Conservation (phyloP, 2,329 filamentous ascomycete species). For the Ceratocystis cubensis region DNA sequence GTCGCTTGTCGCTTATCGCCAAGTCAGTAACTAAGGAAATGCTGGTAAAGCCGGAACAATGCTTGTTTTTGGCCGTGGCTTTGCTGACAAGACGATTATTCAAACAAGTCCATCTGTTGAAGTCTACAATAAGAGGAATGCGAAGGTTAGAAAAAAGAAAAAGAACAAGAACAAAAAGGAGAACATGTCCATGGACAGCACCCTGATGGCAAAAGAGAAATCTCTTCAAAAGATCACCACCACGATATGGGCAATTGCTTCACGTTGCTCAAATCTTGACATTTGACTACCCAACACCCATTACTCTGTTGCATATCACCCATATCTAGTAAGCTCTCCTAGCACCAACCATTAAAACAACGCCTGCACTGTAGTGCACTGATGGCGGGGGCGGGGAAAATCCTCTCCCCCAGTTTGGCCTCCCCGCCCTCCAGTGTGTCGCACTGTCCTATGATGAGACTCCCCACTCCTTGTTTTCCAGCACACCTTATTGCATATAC, state of each 20-base stretch:
- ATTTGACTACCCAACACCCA: not conserved
- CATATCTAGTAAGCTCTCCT: not conserved
- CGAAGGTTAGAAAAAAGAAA: not conserved
- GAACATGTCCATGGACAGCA: not conserved
- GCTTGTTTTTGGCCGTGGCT: not conserved
- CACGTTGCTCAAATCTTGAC: not conserved
- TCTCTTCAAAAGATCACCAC: not conserved
- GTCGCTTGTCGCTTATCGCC: not conserved
- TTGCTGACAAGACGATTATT: not conserved
- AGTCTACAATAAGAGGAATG: too few relatives aligned
- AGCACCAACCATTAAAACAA: not conserved
- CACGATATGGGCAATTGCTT: not conserved
- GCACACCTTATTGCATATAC: not conserved
- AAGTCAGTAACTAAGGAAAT: not conserved
- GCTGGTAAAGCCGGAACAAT: not conserved
- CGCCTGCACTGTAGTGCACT: not conserved
- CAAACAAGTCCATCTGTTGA: too few relatives aligned
- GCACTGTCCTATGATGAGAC: not conserved
- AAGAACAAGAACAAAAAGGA: not conserved
- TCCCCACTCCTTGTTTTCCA: not conserved
- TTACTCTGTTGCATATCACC: not conserved
- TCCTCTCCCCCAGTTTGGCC: not conserved
- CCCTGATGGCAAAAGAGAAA: not conserved
- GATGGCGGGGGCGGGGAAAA: constrained; percentile 20
- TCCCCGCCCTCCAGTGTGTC: not conserved